Percentiles rank a stretch among this genome's conserved stretches.
These are phyloP conservation scores for Lichtheimia hyalospora DNA, from an alignment of 371 early-diverging fungal species.

Conservation along the genomic window DNA sequence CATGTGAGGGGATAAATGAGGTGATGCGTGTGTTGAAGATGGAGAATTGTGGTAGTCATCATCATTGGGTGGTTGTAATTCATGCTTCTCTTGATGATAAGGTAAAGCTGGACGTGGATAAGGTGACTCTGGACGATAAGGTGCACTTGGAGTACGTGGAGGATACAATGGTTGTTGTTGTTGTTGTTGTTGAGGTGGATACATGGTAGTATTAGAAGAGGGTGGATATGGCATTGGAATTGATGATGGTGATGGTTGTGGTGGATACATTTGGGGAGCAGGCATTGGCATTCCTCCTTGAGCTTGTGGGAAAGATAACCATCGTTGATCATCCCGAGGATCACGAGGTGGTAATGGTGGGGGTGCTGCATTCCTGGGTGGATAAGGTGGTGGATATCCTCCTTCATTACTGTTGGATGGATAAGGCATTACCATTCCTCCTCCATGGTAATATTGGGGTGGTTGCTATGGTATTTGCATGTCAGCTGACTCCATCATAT, in stretches of 20 bases:
- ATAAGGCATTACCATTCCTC: not conserved
- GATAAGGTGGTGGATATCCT: not conserved
- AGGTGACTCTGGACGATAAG: not conserved
- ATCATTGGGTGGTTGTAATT: no score
- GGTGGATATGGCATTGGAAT: not conserved
- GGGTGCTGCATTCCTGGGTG: not conserved
- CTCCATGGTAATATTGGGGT: not conserved
- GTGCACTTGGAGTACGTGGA: not conserved
- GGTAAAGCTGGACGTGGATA: not conserved
- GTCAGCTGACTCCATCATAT: no score
- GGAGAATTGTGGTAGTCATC: no score
- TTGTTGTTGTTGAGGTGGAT: not conserved
- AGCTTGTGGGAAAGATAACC: not conserved
- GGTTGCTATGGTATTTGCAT: no score
- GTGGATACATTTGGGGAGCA: not conserved
- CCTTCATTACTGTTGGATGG: not conserved
- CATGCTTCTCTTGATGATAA: not conserved
- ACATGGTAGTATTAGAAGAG: not conserved
- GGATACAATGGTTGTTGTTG: conserved; percentile 1
- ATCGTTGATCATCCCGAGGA: not conserved
- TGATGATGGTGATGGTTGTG: not conserved
- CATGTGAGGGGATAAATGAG: not conserved
- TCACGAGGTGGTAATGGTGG: not conserved
- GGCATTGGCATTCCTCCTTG: not conserved
- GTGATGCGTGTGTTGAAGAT: not conserved